These are phyloP conservation scores for Scleroderma citrinum DNA, from an alignment of 768 basidiomycete genomes.

Conservation along the genomic window DNA sequence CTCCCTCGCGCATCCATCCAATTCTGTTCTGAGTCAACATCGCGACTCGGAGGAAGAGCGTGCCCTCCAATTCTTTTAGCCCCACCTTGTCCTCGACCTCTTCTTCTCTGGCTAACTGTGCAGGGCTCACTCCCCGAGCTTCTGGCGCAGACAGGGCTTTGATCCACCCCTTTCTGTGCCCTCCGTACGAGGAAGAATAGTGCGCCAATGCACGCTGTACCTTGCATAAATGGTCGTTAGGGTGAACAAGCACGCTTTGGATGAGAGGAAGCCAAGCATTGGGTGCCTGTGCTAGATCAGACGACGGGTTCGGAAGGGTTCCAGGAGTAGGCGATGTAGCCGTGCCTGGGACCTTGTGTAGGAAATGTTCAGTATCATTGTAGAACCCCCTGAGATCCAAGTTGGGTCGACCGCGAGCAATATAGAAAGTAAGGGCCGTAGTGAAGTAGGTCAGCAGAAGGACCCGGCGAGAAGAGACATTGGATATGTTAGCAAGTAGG, in stretches of 20 bases:
- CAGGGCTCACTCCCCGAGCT: background rate
- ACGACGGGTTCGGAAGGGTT: conserved; percentile 4
- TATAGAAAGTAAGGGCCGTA: conserved; percentile 22
- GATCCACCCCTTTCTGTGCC: conserved; percentile 5
- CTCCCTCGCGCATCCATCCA: conserved; percentile 34
- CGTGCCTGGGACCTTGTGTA: conserved; percentile 11
- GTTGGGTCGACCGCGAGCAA: conserved; percentile 29
- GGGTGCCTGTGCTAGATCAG: conserved; percentile 18
- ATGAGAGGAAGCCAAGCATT: conserved; percentile 33
- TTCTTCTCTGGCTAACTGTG: conserved; percentile 1
- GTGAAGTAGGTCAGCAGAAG: conserved; percentile 27
- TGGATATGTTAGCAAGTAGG: conserved; percentile 32
- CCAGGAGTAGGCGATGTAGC: conserved; percentile 1
- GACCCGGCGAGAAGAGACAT: conserved; percentile 19
- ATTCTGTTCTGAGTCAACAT: conserved; percentile 22
- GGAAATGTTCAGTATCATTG: conserved; percentile 15
- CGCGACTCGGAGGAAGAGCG: conserved; percentile 22
- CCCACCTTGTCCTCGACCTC: conserved; percentile 10
- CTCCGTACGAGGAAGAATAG: conserved; percentile 18
- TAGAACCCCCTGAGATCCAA: conserved; percentile 29
- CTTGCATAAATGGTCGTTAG: conserved; percentile 24
- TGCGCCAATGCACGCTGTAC: conserved; percentile 20
- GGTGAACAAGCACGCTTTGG: conserved; percentile 27
- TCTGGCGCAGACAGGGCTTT: conserved; percentile 7
- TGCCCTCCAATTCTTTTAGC: conserved; percentile 19